These are phyloP conservation scores for Apiospora pterosperma DNA, from an alignment of 2,329 filamentous ascomycete genomes.

Conservation along the genomic window DNA sequence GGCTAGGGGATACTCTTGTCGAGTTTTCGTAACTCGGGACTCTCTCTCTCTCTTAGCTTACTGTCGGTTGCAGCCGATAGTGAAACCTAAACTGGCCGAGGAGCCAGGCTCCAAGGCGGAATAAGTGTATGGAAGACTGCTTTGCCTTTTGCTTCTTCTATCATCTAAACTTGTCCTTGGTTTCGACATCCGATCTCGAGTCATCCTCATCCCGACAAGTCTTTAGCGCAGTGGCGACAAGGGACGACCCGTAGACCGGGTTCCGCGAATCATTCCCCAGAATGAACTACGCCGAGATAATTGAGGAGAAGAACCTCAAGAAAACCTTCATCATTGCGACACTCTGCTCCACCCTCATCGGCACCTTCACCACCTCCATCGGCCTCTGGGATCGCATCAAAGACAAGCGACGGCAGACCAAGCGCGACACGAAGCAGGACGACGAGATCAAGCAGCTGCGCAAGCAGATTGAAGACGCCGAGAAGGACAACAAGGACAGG, in stretches of 20 bases:
- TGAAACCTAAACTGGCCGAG: background rate
- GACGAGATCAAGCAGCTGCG: slow-evolving; percentile 28
- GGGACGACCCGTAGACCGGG: background rate
- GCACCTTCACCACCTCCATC: slow-evolving; percentile 33
- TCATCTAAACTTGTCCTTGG: no score
- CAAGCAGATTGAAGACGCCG: slow-evolving; percentile 17
- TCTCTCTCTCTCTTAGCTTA: background rate
- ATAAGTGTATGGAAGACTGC: background rate
- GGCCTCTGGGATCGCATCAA: slow-evolving; percentile 33
- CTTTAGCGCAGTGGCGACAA: background rate
- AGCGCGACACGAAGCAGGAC: slow-evolving; percentile 30
- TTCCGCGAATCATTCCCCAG: background rate
- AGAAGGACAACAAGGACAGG: slow-evolving; percentile 13
- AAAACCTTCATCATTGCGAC: slow-evolving; percentile 37
- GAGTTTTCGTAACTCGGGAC: background rate
- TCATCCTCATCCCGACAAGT: background rate
- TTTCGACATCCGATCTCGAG: no score
- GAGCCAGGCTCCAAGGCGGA: background rate
- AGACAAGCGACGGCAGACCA: slow-evolving; percentile 28
- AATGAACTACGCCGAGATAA: slow-evolving; percentile 25
- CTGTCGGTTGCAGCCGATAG: background rate
- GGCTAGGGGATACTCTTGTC: background rate
- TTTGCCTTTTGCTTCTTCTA: no score
- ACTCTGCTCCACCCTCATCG: slow-evolving; percentile 34
- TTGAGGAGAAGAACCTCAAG: slow-evolving; percentile 33